Percentiles rank a stretch among this genome's conserved stretches.
phyloP scores from a whole-genome alignment of 768 basidiomycete genomes.

The Tricholoma matsutake region DNA sequence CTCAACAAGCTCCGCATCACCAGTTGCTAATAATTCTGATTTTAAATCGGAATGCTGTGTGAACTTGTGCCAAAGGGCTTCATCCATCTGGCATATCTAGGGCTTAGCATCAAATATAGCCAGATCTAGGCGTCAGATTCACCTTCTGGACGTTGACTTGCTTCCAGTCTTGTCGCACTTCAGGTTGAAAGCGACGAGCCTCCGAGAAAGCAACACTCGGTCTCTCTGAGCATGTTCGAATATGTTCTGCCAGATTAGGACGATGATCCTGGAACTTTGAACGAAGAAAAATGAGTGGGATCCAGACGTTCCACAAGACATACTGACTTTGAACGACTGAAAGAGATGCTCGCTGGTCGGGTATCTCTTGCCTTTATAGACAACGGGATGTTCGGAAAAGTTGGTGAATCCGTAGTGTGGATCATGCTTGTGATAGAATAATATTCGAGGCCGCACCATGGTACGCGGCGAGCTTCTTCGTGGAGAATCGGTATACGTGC shows the following conservation, averaged over 20 bases:
- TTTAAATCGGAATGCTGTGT: constrained; percentile 62
- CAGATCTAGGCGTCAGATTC: neutral
- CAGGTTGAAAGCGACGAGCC: constrained; percentile 60
- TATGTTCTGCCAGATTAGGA: constrained; percentile 65
- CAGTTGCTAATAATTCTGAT: constrained; percentile 59
- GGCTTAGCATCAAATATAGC: neutral
- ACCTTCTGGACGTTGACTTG: constrained; percentile 67
- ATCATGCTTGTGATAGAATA: constrained; percentile 63
- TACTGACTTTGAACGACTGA: constrained; percentile 66
- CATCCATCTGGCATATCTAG: constrained; percentile 54
- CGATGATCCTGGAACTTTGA: constrained; percentile 55
- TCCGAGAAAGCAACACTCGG: constrained; percentile 66
- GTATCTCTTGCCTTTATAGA: constrained; percentile 60
- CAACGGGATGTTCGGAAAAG: constrained; percentile 64
- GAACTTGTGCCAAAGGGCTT: constrained; percentile 64
- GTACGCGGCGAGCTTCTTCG: constrained; percentile 20
- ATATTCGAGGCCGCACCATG: constrained; percentile 34
- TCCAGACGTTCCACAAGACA: neutral
- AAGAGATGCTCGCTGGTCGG: constrained; percentile 79
- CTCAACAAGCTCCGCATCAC: constrained; percentile 67
- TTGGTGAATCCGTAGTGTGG: constrained; percentile 74
- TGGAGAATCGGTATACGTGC: constrained; percentile 16
- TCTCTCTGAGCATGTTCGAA: constrained; percentile 58
- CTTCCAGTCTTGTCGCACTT: constrained; percentile 65
- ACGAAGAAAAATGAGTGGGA: constrained; percentile 8